Evolutionary conservation across 371 early-diverging fungal species (phyloP), one percentile per base, ranked within the genome.

Genomic region (Amoeboaphelidium protococcarum): DNA sequence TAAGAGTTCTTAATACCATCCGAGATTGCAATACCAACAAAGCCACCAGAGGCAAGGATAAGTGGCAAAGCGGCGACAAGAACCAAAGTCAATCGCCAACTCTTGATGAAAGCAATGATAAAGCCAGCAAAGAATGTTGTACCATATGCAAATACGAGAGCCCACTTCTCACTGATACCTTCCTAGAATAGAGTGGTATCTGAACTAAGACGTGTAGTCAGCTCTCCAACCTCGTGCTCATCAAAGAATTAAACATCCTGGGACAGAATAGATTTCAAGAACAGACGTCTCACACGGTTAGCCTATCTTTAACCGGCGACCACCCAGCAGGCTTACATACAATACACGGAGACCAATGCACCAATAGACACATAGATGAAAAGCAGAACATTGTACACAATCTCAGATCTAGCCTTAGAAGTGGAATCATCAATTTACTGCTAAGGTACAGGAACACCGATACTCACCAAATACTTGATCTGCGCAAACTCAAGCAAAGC

Each of bases 161-260:
- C 78, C 31, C 82, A 72, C 55, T 90, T 91, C 40, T 82, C 84
- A 66, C 41, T 76, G 71, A 63, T 86, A 75, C 55, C 67, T 24
- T 67, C 67, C 50, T 67, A 65, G 2, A 68, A 54, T 41, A 57
- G 47, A 25, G 46, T 40, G 23, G 58, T 62, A 46, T 78, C 78
- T 19, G 61, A 56, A 25, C 67, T 65, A 47, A 80, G 58, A 2
- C 74, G 62, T 10, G 68, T 71, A 1, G 72, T 72, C 50, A 79
- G 54, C 46, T 70, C 69, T 13, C 78, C 78, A 19, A 66, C 60
- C 26, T 54, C 53, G 16, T 50, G 51, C 25, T 44, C 65, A 52
- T 96, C 96, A 54, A 85, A 90, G 78, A 82, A 96, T 20, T 72
- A 76, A 50, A 86, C 71, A 22, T 94, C 82, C 57, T 92, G 90